phyloP scores from a whole-genome alignment of 2,329 filamentous ascomycete species.

The Diplodia seriata region DNA sequence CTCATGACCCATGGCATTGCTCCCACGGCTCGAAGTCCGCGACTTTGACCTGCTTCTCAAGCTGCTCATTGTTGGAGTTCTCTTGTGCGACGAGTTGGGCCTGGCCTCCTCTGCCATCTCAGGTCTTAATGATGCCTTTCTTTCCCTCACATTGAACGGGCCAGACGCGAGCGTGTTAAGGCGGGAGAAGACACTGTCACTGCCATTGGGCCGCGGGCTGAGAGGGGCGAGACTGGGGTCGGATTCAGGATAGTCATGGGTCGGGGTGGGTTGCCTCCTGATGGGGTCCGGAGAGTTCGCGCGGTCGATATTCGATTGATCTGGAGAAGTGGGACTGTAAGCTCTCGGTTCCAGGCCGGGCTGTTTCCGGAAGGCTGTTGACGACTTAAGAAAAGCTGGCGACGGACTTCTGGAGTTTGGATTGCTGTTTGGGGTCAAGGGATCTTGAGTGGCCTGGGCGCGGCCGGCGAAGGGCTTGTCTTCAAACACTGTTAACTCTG shows the following conservation, averaged over 20 bases:
- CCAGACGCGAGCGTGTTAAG: slow-evolving; percentile 72
- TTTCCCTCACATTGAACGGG: slow-evolving; percentile 47
- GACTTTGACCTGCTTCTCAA: slow-evolving; percentile 26
- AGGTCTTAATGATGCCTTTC: slow-evolving; percentile 17
- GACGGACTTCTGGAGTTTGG: slow-evolving; percentile 39
- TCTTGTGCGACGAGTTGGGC: slow-evolving; percentile 38
- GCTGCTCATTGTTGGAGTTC: slow-evolving; percentile 44
- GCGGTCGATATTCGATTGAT: slow-evolving; percentile 32
- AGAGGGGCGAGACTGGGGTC: slow-evolving; percentile 54
- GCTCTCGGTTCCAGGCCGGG: slow-evolving; percentile 47
- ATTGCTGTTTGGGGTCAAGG: slow-evolving; percentile 40
- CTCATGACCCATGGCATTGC: slow-evolving; percentile 32
- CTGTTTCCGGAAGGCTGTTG: slow-evolving; percentile 41
- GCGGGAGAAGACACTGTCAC: slow-evolving; percentile 61
- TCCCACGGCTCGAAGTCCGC: slow-evolving; percentile 37
- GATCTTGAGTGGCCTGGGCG: slow-evolving; percentile 35
- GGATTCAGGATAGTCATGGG: slow-evolving; percentile 43
- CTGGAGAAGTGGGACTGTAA: slow-evolving; percentile 44
- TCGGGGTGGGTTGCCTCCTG: slow-evolving; percentile 34
- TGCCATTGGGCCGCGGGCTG: slow-evolving; percentile 55
- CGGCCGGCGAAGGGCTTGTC: slow-evolving; percentile 45
- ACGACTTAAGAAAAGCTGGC: slow-evolving; percentile 30
- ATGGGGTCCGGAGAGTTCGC: slow-evolving; percentile 10
- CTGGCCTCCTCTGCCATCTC: slow-evolving; percentile 13
- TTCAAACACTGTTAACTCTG: slow-evolving; percentile 32